phyloP scores from a whole-genome alignment of 225 moss, liverwort and hornwort species.

The Sphagnum contortum region DNA sequence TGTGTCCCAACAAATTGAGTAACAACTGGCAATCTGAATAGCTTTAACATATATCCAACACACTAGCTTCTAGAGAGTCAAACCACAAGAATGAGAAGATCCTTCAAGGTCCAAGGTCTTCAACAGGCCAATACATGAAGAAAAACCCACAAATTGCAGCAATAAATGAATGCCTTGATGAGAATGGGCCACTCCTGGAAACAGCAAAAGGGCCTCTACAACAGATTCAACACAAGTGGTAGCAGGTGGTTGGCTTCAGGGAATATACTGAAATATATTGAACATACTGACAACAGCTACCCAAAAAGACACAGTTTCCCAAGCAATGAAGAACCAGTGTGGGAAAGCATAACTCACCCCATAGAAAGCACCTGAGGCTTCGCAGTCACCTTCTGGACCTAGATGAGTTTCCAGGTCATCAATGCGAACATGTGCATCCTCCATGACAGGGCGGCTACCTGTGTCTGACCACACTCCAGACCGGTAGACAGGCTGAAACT shows the following conservation, averaged over 20 bases:
- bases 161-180: no score
- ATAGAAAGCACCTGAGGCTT: constrained; percentile 61
- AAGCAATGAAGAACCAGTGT: neutral
- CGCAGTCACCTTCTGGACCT: constrained; percentile 7
- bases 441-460: constrained; percentile 65
- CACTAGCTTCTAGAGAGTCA: no score
- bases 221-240: neutral
- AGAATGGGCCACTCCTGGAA: no score
- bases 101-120: no score
- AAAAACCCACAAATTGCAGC: neutral
- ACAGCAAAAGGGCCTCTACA: no score
- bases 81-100: no score
- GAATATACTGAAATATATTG: neutral
- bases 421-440: constrained; percentile 80
- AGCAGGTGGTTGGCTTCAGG: neutral
- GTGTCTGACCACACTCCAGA: constrained; percentile 90
- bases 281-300: constrained; percentile 4
- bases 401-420: constrained; percentile 54
- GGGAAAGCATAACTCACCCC: constrained; percentile 51
- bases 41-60: no score
- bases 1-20: no score
- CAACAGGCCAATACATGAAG: neutral
- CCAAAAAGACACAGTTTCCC: neutral
- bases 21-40: no score
- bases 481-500: constrained; percentile 44